A percentile compares a stretch with the other conserved stretches of the same genome.
Conservation (phyloP, 805 yeast species). For the Yarrowia sp. region DNA sequence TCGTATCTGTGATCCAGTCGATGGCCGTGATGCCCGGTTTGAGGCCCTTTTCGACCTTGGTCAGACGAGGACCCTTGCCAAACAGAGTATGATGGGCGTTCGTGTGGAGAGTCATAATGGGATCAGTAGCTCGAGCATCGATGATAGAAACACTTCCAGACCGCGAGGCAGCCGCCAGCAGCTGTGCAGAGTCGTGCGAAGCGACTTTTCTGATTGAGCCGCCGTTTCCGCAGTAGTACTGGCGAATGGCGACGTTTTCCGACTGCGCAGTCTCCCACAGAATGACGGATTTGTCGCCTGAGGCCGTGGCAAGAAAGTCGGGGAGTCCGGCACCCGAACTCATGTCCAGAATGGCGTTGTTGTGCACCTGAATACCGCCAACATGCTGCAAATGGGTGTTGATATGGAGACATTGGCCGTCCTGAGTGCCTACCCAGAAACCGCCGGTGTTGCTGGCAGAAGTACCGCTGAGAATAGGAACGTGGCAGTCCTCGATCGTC, state of each 20-base stretch:
- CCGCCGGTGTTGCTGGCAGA: background rate
- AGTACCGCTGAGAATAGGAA: background rate
- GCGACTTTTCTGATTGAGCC: background rate
- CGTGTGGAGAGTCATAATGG: background rate
- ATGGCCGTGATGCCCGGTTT: constrained; percentile 3
- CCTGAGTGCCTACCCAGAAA: constrained; percentile 2
- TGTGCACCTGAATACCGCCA: background rate
- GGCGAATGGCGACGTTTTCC: background rate
- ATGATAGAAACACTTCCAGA: background rate
- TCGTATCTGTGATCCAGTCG: constrained; percentile 8
- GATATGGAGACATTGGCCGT: background rate
- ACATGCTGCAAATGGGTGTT: background rate
- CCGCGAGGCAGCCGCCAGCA: constrained; percentile 12
- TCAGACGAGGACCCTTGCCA: background rate
- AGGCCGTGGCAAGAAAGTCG: background rate
- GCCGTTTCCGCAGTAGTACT: background rate
- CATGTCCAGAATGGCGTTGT: constrained; percentile 16
- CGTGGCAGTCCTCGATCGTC: background rate
- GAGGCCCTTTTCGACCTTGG: background rate
- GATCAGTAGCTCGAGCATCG: background rate
- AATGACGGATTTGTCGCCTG: constrained; percentile 10
- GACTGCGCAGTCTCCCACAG: background rate
- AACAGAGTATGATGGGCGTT: constrained; percentile 3
- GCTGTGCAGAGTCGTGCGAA: background rate
- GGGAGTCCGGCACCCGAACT: background rate